phyloP scores from a whole-genome alignment of 192 early-diverging fungal species.

The Backusella circina region DNA sequence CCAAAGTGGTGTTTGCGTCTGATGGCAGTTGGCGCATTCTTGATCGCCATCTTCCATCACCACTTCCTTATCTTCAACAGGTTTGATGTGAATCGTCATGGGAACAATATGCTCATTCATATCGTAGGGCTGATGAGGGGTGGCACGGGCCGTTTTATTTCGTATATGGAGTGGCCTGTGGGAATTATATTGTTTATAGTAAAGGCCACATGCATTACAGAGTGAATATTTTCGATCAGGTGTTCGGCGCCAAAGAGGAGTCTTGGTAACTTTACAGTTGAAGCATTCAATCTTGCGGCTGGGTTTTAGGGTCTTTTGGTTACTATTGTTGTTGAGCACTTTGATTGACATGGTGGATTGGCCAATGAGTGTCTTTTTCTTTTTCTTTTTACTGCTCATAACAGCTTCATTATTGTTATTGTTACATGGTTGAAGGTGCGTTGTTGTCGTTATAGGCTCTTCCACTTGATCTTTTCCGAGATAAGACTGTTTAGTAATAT shows the following conservation, averaged over 20 bases:
- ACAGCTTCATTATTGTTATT: neutral
- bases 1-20: conserved; percentile 78
- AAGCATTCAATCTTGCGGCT: conserved; percentile 42
- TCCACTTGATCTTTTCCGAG: neutral
- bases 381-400: neutral
- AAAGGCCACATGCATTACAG: conserved; percentile 96
- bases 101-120: neutral
- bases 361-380: neutral
- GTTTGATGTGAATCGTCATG: neutral
- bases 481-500: neutral
- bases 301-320: neutral
- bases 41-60: neutral
- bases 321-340: neutral
- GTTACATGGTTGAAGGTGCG: neutral
- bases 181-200: conserved; percentile 88
- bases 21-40: conserved; percentile 65
- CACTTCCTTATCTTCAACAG: neutral
- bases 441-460: neutral
- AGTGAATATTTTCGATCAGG: conserved; percentile 70
- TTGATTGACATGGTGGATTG: neutral
- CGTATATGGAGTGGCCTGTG: conserved; percentile 60
- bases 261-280: conserved; percentile 79
- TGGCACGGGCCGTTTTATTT: conserved; percentile 10
- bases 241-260: conserved; percentile 89
- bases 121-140: neutral